Conservation (phyloP, 1,284 basidiomycete species). For the Salmacisia buchloeana region DNA sequence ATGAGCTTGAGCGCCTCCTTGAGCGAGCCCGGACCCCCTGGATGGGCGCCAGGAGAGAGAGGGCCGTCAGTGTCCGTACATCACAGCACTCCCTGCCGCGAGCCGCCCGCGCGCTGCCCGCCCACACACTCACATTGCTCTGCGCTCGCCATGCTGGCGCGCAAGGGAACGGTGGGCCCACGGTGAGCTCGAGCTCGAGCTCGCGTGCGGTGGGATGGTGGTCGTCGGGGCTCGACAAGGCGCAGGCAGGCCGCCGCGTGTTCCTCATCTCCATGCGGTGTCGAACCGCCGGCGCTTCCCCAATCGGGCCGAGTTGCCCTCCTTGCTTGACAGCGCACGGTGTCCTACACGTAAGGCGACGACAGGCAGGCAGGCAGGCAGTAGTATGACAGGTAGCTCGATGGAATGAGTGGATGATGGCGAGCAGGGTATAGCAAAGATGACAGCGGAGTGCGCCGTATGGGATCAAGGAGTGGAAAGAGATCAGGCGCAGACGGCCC, state of each 20-base stretch:
- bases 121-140: neutral
- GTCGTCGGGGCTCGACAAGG: neutral
- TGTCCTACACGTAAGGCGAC: too few relatives aligned
- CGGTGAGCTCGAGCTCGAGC: too few relatives aligned
- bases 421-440: neutral
- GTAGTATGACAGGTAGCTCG: neutral
- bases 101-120: too few relatives aligned
- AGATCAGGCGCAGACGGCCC: slow-evolving; percentile 12
- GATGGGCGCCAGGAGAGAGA: neutral
- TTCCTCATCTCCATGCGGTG: too few relatives aligned
- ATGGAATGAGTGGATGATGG: neutral
- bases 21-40: neutral
- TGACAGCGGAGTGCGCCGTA: neutral
- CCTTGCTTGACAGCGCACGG: too few relatives aligned
- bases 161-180: too few relatives aligned
- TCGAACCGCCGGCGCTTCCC: too few relatives aligned
- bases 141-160: neutral
- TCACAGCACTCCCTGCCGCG: too few relatives aligned
- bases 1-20: neutral
- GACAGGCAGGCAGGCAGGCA: neutral
- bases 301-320: too few relatives aligned
- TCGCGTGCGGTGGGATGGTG: neutral
- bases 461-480: neutral
- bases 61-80: neutral
- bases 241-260: too few relatives aligned